Conservation (phyloP, 768 basidiomycete genomes). For the Asterophora lycoperdoides region DNA sequence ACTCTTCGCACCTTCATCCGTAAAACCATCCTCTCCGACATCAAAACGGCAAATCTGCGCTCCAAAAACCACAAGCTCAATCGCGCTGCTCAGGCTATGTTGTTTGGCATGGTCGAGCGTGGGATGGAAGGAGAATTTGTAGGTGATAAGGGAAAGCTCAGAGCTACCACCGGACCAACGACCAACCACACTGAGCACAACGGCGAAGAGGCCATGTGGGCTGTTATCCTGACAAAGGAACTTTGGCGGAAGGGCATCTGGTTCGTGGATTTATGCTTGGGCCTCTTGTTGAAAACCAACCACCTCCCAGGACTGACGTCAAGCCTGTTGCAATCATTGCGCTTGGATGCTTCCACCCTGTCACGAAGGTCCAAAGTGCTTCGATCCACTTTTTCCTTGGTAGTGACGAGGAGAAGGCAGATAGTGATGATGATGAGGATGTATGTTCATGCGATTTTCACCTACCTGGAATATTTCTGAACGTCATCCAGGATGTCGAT, state of each 20-base stretch:
- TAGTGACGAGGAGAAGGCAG: slow-evolving; percentile 69
- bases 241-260: slow-evolving; percentile 93
- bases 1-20: slow-evolving; percentile 82
- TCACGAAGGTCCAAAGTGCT: slow-evolving; percentile 90
- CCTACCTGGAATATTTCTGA: slow-evolving; percentile 2
- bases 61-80: slow-evolving; percentile 95
- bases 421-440: slow-evolving; percentile 68
- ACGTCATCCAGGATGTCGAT: slow-evolving; percentile 48
- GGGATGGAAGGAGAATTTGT: slow-evolving; percentile 80
- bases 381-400: slow-evolving; percentile 98
- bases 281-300: not conserved
- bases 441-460: slow-evolving; percentile 18
- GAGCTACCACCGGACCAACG: slow-evolving; percentile 35
- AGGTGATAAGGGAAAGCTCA: slow-evolving; percentile 78
- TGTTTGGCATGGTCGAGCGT: slow-evolving; percentile 94
- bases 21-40: slow-evolving; percentile 90
- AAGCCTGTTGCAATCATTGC: slow-evolving; percentile 92
- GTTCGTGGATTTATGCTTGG: slow-evolving; percentile 32
- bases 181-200: slow-evolving; percentile 37
- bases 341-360: slow-evolving; percentile 89
- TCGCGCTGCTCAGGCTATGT: slow-evolving; percentile 89
- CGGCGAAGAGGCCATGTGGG: slow-evolving; percentile 95
- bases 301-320: slow-evolving; percentile 64
- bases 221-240: slow-evolving; percentile 88
- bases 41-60: slow-evolving; percentile 83